Evolutionary conservation across 345 rosid species (phyloP).

Genomic region (Aquilaria malaccensis): DNA sequence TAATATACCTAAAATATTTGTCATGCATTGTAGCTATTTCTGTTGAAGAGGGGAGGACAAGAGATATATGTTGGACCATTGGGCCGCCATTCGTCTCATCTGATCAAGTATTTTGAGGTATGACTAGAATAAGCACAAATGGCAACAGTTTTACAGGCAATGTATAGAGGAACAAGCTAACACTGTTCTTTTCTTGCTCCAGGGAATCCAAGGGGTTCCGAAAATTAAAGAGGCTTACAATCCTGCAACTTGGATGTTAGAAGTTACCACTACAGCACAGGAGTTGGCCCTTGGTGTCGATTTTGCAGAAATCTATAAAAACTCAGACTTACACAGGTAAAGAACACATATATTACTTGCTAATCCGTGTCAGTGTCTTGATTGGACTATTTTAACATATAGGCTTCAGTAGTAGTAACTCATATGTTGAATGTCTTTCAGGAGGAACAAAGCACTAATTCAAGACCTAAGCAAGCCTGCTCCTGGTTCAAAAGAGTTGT

Average conservation of each 20-base stretch:
- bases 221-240: slow-evolving; percentile 68
- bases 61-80: slow-evolving; percentile 79
- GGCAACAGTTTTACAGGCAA: too few relatives aligned
- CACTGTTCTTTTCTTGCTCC: neutral
- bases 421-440: slow-evolving; percentile 15
- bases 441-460: slow-evolving; percentile 64
- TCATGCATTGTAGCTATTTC: slow-evolving; percentile 39
- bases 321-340: slow-evolving; percentile 54
- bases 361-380: neutral
- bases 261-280: slow-evolving; percentile 45
- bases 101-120: slow-evolving; percentile 70
- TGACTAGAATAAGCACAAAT: neutral
- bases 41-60: slow-evolving; percentile 74
- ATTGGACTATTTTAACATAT: neutral
- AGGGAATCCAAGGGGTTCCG: slow-evolving; percentile 54
- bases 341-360: neutral
- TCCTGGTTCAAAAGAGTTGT: slow-evolving; percentile 48
- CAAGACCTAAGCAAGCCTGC: slow-evolving; percentile 40
- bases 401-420: neutral
- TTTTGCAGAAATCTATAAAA: slow-evolving; percentile 49
- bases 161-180: neutral
- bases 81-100: slow-evolving; percentile 51
- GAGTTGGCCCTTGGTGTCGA: slow-evolving; percentile 55
- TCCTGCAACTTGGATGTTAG: slow-evolving; percentile 95
- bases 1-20: neutral